Percentiles rank a stretch among this genome's conserved stretches.
phyloP scores from a whole-genome alignment of 257 asterid genomes.

The Solanum medicagineum region DNA sequence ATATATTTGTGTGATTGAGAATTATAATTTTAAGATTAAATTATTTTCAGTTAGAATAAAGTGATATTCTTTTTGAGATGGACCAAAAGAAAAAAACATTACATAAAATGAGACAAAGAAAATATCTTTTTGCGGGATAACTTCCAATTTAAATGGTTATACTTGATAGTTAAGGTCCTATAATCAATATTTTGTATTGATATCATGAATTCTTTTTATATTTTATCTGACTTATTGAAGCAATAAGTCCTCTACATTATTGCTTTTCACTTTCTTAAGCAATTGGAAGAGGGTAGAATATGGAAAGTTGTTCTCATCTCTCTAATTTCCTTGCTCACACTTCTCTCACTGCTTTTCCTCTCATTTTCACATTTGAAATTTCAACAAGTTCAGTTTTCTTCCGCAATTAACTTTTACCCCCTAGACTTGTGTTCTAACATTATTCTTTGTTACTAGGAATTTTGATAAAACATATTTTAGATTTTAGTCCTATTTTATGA shows the following conservation, averaged over 20 bases:
- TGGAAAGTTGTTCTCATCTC: background rate
- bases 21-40: too few species aligned
- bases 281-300: background rate
- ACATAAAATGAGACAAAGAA: too few species aligned
- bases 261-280: background rate
- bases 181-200: background rate
- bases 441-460: background rate
- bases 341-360: background rate
- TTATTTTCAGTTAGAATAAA: too few species aligned
- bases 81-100: too few species aligned
- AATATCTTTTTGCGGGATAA: too few species aligned
- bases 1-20: too few species aligned
- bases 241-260: background rate
- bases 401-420: background rate
- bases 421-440: background rate
- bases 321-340: background rate
- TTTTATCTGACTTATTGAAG: background rate
- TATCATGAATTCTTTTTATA: background rate
- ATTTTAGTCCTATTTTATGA: too few species aligned
- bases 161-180: background rate
- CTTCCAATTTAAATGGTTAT: background rate
- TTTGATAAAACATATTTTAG: too few species aligned
- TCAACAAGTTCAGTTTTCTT: background rate
- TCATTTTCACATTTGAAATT: background rate
- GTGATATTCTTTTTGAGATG: too few species aligned